phyloP scores from a whole-genome alignment of 768 basidiomycete genomes.

The Dendrothele bispora region DNA sequence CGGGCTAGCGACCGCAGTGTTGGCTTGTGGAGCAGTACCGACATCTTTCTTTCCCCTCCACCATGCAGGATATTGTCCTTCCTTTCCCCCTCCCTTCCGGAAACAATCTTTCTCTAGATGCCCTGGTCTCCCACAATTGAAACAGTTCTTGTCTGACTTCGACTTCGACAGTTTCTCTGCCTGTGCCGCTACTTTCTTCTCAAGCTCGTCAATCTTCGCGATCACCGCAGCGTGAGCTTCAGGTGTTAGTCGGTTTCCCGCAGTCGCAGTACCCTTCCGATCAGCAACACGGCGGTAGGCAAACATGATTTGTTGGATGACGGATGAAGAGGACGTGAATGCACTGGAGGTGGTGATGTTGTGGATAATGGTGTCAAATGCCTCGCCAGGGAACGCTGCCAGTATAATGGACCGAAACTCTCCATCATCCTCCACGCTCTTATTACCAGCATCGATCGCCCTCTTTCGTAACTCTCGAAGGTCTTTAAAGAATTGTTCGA shows the following conservation, averaged over 20 bases:
- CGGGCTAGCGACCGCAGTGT: too few relatives aligned
- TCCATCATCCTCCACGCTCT: neutral
- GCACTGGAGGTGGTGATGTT: neutral
- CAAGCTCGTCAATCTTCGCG: neutral
- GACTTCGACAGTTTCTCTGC: too few relatives aligned
- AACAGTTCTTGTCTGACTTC: constrained; percentile 9
- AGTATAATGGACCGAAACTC: neutral
- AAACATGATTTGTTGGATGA: constrained; percentile 2
- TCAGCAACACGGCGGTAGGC: neutral
- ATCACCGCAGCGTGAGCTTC: neutral
- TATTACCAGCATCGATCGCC: neutral
- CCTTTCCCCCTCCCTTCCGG: constrained; percentile 25
- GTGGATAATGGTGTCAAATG: constrained; percentile 4
- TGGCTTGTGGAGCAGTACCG: too few relatives aligned
- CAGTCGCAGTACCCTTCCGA: neutral
- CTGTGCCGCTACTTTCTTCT: neutral
- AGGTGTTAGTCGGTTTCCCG: too few relatives aligned
- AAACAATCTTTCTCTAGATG: constrained; percentile 21
- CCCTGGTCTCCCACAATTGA: constrained; percentile 15
- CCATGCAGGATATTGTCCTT: constrained; percentile 20
- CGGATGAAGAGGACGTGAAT: neutral
- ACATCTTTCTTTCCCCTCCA: constrained; percentile 9
- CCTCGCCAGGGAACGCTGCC: neutral
- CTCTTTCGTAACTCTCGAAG: neutral
- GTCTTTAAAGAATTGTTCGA: neutral